These are phyloP conservation scores for Backusella westeae DNA, from an alignment of 192 early-diverging fungal species.

Conservation along the genomic window DNA sequence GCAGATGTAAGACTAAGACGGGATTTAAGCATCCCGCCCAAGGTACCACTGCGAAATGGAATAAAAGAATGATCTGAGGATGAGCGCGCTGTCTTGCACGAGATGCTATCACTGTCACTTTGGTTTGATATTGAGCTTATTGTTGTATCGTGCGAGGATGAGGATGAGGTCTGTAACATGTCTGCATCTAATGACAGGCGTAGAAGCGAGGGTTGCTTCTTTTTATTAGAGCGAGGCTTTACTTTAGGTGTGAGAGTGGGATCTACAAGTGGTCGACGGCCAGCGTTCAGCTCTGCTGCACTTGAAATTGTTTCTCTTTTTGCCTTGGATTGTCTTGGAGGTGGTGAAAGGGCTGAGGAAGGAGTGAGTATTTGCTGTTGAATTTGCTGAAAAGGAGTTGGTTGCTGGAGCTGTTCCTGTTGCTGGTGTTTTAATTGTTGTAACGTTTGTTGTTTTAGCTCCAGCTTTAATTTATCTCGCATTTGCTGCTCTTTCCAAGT, in stretches of 20 bases:
- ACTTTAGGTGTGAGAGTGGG: slow-evolving; percentile 8
- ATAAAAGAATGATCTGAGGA: background rate
- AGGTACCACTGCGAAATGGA: slow-evolving; percentile 10
- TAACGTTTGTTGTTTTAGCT: background rate
- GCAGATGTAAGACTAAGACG: background rate
- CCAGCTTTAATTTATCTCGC: background rate
- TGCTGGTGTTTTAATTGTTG: background rate
- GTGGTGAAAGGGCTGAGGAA: slow-evolving; percentile 11
- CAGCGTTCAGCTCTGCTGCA: background rate
- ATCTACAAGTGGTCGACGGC: slow-evolving; percentile 1
- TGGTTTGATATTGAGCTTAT: background rate
- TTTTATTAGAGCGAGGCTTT: slow-evolving; percentile 3
- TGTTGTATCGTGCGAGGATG: background rate
- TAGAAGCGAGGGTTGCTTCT: background rate
- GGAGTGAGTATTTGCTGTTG: background rate
- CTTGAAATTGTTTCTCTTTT: background rate
- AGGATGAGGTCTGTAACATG: background rate
- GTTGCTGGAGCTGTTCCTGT: background rate
- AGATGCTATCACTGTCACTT: background rate
- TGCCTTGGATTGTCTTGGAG: slow-evolving; percentile 10
- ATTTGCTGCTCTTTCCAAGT: background rate
- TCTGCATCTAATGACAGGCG: slow-evolving; percentile 18
- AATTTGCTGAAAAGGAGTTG: background rate
- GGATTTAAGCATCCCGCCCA: background rate
- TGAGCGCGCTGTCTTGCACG: background rate